A percentile compares a stretch with the other conserved stretches of the same genome.
phyloP scores from a whole-genome alignment of 2,329 filamentous ascomycete species.

The Elsinoe australis region DNA sequence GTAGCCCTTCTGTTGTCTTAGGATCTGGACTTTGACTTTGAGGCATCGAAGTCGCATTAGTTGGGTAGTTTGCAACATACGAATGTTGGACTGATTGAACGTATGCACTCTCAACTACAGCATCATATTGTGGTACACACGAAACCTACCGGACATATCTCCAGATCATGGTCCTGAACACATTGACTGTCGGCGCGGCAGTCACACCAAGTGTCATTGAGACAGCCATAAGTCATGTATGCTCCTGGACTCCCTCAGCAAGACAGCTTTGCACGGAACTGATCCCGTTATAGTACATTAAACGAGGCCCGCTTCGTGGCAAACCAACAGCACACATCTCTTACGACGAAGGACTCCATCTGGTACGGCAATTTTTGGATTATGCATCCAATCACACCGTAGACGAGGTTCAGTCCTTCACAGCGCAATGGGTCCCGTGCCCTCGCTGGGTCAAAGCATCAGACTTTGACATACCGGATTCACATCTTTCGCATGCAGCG shows the following conservation, averaged over 20 bases:
- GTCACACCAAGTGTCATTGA: slow-evolving; percentile 82
- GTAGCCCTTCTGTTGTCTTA: too few species aligned
- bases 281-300: slow-evolving; percentile 73
- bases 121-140: too few species aligned
- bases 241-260: too few species aligned
- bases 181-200: slow-evolving; percentile 70
- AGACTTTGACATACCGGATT: slow-evolving; percentile 55
- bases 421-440: slow-evolving; percentile 80
- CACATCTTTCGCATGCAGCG: slow-evolving; percentile 60
- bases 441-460: slow-evolving; percentile 82
- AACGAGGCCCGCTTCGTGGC: slow-evolving; percentile 64
- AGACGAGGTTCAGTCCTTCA: slow-evolving; percentile 89
- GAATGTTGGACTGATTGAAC: too few species aligned
- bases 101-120: too few species aligned
- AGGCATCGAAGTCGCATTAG: too few species aligned
- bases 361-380: slow-evolving; percentile 77
- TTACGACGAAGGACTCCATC: slow-evolving; percentile 83
- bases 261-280: too few species aligned
- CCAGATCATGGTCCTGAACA: slow-evolving; percentile 61
- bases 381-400: slow-evolving; percentile 85
- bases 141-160: too few species aligned
- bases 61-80: too few species aligned
- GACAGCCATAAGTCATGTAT: slow-evolving; percentile 78
- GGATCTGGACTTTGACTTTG: too few species aligned
- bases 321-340: slow-evolving; percentile 86